phyloP scores from a whole-genome alignment of 1,284 basidiomycete species.

The Ceratobasidium theobromae region DNA sequence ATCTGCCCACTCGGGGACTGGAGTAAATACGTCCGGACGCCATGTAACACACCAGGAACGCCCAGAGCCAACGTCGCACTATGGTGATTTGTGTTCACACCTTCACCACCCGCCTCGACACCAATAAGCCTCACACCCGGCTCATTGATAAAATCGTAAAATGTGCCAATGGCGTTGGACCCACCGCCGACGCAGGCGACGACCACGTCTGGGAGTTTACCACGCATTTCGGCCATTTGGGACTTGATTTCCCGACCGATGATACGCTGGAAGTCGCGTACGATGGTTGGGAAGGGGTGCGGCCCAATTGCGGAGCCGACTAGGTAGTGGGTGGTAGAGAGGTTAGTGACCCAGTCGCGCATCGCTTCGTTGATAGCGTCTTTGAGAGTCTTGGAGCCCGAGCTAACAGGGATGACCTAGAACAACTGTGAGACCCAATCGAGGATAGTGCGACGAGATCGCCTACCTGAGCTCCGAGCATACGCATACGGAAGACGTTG shows the following conservation, averaged over 20 bases:
- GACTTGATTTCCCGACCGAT: slow-evolving; percentile 95
- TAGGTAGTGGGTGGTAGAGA: slow-evolving; percentile 91
- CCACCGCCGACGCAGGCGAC: slow-evolving; percentile 98
- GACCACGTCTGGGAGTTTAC: slow-evolving; percentile 90
- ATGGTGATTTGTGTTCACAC: slow-evolving; percentile 82
- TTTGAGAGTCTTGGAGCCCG: slow-evolving; percentile 93
- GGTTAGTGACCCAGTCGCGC: slow-evolving; percentile 98
- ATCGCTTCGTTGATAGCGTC: slow-evolving; percentile 97
- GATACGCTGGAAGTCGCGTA: slow-evolving; percentile 96
- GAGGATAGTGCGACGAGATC: background rate
- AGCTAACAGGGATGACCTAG: slow-evolving; percentile 89
- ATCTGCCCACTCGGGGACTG: slow-evolving; percentile 91
- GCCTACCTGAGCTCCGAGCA: slow-evolving; percentile 87
- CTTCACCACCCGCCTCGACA: slow-evolving; percentile 96
- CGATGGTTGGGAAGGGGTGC: slow-evolving; percentile 98
- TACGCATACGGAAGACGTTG: slow-evolving; percentile 97
- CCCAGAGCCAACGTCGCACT: slow-evolving; percentile 92
- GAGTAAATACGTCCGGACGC: slow-evolving; percentile 92
- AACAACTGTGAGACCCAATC: background rate
- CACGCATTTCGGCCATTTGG: slow-evolving; percentile 72
- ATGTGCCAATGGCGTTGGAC: slow-evolving; percentile 95
- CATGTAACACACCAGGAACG: slow-evolving; percentile 92
- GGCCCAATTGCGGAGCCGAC: slow-evolving; percentile 98
- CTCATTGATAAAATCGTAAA: slow-evolving; percentile 92
- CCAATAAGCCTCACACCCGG: slow-evolving; percentile 81